Conservation (phyloP, 2,329 filamentous ascomycete species). For the Fusarium sp. region DNA sequence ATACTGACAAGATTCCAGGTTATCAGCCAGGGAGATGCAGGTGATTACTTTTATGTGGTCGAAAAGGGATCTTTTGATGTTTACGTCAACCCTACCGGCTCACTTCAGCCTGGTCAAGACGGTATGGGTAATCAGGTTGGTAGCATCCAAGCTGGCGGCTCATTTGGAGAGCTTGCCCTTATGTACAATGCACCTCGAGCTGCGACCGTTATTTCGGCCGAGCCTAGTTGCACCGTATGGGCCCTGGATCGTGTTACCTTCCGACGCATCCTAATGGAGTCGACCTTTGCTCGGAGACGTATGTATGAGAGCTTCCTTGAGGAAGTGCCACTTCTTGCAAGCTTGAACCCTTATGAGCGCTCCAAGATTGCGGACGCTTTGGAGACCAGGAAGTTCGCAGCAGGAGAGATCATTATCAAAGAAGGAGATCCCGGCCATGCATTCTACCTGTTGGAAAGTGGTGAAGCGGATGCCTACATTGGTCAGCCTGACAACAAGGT, state of each 20-base stretch:
- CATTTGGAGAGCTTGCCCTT: constrained; percentile 95
- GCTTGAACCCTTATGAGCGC: constrained; percentile 91
- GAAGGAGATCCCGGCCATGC: constrained; percentile 93
- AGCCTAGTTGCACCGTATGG: constrained; percentile 87
- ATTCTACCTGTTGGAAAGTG: constrained; percentile 91
- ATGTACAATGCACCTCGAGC: constrained; percentile 99
- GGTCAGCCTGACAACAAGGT: constrained; percentile 78
- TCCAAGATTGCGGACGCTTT: constrained; percentile 98
- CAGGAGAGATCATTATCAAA: constrained; percentile 86
- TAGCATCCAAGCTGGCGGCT: constrained; percentile 87
- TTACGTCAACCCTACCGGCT: constrained; percentile 85
- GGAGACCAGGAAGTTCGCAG: constrained; percentile 87
- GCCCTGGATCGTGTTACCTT: constrained; percentile 96
- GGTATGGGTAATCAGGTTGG: constrained; percentile 88
- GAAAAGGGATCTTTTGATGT: constrained; percentile 93
- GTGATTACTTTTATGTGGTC: constrained; percentile 98
- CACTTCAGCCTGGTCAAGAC: constrained; percentile 82
- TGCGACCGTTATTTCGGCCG: constrained; percentile 90
- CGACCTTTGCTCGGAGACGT: constrained; percentile 92
- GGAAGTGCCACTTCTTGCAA: constrained; percentile 88
- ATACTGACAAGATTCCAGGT: constrained; percentile 71
- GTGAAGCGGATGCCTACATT: constrained; percentile 90
- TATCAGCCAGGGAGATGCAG: constrained; percentile 94
- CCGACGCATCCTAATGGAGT: constrained; percentile 98
- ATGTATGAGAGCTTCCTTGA: constrained; percentile 98